Conservation (phyloP, 495 filamentous ascomycete species). For the Hypoxylon trugodes region DNA sequence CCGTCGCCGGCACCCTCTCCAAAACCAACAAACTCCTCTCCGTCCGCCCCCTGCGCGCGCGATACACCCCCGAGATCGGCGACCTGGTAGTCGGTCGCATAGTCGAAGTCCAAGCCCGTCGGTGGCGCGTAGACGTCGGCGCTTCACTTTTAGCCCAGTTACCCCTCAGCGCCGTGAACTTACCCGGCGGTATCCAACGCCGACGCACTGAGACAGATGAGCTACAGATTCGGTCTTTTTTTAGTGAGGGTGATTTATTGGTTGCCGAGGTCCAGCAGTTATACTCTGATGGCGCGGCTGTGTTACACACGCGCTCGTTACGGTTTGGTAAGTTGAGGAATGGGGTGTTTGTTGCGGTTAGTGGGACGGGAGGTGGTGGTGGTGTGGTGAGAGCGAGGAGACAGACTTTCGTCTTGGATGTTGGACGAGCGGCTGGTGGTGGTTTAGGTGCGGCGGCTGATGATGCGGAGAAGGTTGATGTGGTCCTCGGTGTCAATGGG, state of each 20-base stretch:
- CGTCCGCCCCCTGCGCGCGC: slow-evolving; percentile 85
- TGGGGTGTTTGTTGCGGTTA: slow-evolving; percentile 83
- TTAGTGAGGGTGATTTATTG: slow-evolving; percentile 87
- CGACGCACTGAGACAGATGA: slow-evolving; percentile 93
- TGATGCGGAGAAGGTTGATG: slow-evolving; percentile 78
- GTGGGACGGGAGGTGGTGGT: slow-evolving; percentile 79
- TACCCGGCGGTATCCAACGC: slow-evolving; percentile 91
- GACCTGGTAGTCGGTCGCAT: slow-evolving; percentile 95
- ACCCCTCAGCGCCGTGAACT: slow-evolving; percentile 87
- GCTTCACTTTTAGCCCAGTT: slow-evolving; percentile 82
- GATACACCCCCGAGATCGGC: slow-evolving; percentile 94
- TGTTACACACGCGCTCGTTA: slow-evolving; percentile 85
- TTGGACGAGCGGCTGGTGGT: slow-evolving; percentile 59
- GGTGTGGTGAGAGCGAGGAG: slow-evolving; percentile 82
- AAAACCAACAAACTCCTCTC: slow-evolving; percentile 97
- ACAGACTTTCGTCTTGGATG: slow-evolving; percentile 83
- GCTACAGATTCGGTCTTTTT: slow-evolving; percentile 92
- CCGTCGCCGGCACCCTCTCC: slow-evolving; percentile 84
- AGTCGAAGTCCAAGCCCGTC: slow-evolving; percentile 84
- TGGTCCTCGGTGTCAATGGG: slow-evolving; percentile 92
- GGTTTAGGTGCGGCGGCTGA: slow-evolving; percentile 67
- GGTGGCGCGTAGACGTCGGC: slow-evolving; percentile 94
- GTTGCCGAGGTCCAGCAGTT: slow-evolving; percentile 92
- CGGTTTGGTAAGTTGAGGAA: slow-evolving; percentile 96
- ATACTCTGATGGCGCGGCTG: slow-evolving; percentile 80